phyloP scores from a whole-genome alignment of 139 green algal species.

The Nannochloris sp. region DNA sequence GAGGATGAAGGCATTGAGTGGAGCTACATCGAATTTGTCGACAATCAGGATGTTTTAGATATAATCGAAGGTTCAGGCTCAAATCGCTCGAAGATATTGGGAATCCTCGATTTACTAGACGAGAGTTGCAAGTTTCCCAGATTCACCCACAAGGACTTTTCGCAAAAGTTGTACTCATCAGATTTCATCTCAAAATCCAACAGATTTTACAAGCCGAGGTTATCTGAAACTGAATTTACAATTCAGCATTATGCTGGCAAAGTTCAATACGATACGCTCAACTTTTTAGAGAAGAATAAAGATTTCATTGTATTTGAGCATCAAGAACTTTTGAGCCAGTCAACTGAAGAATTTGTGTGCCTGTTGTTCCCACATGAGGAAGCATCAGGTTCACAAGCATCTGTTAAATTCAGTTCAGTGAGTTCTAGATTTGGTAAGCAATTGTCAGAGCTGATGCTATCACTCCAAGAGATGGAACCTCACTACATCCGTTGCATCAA shows the following conservation, averaged over 20 bases:
- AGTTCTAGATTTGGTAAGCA: constrained; percentile 85
- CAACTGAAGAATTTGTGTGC: constrained; percentile 45
- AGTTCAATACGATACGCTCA: constrained; percentile 64
- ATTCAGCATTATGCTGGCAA: constrained; percentile 92
- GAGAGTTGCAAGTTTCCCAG: constrained; percentile 77
- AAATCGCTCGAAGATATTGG: constrained; percentile 19
- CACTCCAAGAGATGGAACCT: constrained; percentile 86
- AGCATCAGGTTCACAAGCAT: constrained; percentile 6
- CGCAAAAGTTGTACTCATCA: constrained; percentile 74
- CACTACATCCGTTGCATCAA: constrained; percentile 99
- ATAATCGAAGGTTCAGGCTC: constrained; percentile 65
- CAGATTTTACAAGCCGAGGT: constrained; percentile 87
- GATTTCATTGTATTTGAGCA: constrained; percentile 98
- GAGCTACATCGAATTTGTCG: constrained; percentile 98
- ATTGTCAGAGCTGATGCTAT: constrained; percentile 84
- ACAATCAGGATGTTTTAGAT: constrained; percentile 97
- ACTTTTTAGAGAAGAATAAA: constrained; percentile 74
- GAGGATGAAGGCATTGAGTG: constrained; percentile 95
- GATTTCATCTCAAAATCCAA: constrained; percentile 37
- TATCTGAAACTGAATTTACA: constrained; percentile 74
- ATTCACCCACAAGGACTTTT: constrained; percentile 66
- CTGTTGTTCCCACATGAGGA: constrained; percentile 48
- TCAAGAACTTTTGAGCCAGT: constrained; percentile 70
- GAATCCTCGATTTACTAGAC: constrained; percentile 93
- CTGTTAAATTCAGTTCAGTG: constrained; percentile 83